Evolutionary conservation across 2,329 filamentous ascomycete species (phyloP), one percentile per base, ranked within the genome.

Genomic region (Xylaria sp.): DNA sequence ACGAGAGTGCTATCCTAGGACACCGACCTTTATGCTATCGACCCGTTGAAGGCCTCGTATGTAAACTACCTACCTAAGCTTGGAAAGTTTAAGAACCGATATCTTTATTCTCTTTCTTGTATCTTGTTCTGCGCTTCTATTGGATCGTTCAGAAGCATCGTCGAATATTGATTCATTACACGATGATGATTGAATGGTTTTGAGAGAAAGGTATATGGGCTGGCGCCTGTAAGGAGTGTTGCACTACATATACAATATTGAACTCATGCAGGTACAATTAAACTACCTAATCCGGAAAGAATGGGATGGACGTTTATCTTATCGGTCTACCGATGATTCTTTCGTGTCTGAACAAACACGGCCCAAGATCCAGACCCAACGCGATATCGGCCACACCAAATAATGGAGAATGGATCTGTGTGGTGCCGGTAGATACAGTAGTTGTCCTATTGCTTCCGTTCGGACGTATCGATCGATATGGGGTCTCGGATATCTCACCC

Each of bases 241-340:
- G 39, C 39, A 15, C 39, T 41, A 41, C 33, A 36, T 8, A 36
- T 36, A 28, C 28, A 28, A 28, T 5, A 28, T 28, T 28, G 28
- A 55, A 56, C 54, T 41, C n/a, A 66, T 66, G 63, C 56, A 66
- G 56, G 56, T 61, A 60, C 63, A 31, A 20, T 5, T 28, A 15
- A 4, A 36, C 15, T 55, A 10, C 52, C 15, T 20, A 33, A 33
- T 36, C 8, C 7, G 28, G 52, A 31, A 48, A 49, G 39, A 36
- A 28, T 5, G 28, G 28, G 28, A 60, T 59, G 39, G 13, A 36
- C 33, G 33, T 36, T 36, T 36, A 61, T 61, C 58, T 51, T 39
- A 13, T 9, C 46, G 31, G 28, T 46, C 9, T n/a, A 23, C 9
- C 43, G 18, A 9, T 8, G 43, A 18, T 8, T 20, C 6, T 36